These are phyloP conservation scores for Teunomyces atbi DNA, from an alignment of 805 yeast genomes.

Conservation along the genomic window DNA sequence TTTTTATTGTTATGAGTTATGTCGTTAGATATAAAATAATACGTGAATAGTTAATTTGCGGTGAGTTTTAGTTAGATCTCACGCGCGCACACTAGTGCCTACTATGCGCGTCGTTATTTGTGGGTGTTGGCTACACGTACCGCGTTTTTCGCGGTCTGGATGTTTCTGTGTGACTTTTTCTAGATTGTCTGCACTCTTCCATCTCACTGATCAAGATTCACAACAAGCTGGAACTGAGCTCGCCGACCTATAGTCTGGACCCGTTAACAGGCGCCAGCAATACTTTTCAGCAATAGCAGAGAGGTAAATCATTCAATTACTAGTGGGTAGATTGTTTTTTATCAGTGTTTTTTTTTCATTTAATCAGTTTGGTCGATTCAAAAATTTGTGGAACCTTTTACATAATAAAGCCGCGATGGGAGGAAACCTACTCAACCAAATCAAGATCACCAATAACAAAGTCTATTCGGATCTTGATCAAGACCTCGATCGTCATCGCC, in stretches of 20 bases:
- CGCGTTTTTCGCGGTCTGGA: background rate
- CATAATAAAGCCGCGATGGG: slow-evolving; percentile 7
- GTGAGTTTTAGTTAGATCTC: too few species aligned
- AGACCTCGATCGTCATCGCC: slow-evolving; percentile 21
- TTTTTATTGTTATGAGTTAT: slow-evolving; percentile 3
- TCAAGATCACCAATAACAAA: slow-evolving; percentile 31
- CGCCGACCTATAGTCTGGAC: background rate
- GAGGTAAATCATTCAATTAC: background rate
- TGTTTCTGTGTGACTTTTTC: background rate
- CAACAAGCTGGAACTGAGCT: background rate
- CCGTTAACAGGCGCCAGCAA: background rate
- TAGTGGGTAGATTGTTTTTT: background rate
- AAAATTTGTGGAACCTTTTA: background rate
- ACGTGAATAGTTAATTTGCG: background rate
- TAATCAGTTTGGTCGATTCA: background rate
- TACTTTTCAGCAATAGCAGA: too few species aligned
- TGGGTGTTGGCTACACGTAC: background rate
- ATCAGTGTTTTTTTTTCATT: background rate
- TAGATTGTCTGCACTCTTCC: background rate
- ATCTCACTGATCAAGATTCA: background rate
- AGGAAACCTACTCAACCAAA: slow-evolving; percentile 20
- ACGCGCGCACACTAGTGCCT: background rate
- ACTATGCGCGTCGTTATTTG: background rate
- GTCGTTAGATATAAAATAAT: slow-evolving; percentile 4
- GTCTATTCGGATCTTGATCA: slow-evolving; percentile 21